Conservation (phyloP, 176 grass and related monocot species). For the Triticum monococcum region DNA sequence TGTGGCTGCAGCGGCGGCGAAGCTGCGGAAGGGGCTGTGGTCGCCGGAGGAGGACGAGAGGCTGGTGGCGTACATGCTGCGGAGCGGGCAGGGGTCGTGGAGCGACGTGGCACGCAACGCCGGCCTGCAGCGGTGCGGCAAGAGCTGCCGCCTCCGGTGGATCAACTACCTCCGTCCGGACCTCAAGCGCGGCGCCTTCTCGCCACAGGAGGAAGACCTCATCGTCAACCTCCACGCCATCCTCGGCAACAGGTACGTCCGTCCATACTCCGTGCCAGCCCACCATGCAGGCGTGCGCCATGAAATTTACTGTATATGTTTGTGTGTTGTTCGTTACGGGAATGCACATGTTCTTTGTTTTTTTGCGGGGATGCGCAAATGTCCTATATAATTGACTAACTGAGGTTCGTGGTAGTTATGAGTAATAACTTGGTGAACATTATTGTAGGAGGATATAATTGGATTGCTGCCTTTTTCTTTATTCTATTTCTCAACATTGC, state of each 20-base stretch:
- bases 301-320: not conserved
- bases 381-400: not conserved
- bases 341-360: no score
- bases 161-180: constrained; percentile 98
- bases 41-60: constrained; percentile 97
- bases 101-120: constrained; percentile 95
- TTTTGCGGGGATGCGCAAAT: not conserved
- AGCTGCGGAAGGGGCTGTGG: constrained; percentile 95
- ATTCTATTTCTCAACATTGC: not conserved
- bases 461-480: not conserved
- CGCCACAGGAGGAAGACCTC: constrained; percentile 90
- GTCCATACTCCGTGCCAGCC: not conserved
- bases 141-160: constrained; percentile 99
- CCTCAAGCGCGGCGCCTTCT: constrained; percentile 98
- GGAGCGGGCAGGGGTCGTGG: constrained; percentile 92
- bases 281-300: not conserved
- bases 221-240: constrained; percentile 92
- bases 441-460: not conserved
- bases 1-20: constrained; percentile 8
- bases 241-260: constrained; percentile 79
- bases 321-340: not conserved
- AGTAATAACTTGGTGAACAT: not conserved
- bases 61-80: constrained; percentile 87
- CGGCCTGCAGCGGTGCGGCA: constrained; percentile 88
- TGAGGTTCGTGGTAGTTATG: not conserved